phyloP scores from a whole-genome alignment of 495 filamentous ascomycete species.

The Entonaema liquescens region DNA sequence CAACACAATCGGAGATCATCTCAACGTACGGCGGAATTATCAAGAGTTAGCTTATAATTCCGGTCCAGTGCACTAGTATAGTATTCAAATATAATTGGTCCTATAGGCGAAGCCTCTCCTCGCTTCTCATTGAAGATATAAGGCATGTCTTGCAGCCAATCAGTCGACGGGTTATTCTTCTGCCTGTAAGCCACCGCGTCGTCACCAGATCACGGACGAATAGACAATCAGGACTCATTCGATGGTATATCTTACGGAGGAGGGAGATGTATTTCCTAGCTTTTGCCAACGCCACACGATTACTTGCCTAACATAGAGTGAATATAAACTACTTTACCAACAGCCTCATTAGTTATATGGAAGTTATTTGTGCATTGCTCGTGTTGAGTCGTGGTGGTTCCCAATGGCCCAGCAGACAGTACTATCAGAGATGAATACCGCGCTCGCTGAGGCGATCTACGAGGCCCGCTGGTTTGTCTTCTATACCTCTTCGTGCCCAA shows the following conservation, averaged over 20 bases:
- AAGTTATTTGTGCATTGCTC: not conserved
- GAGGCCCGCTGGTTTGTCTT: conserved; percentile 40
- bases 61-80: not conserved
- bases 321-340: not conserved
- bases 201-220: conserved; percentile 7
- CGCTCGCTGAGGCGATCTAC: conserved; percentile 13
- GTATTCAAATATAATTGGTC: not conserved
- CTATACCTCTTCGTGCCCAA: not conserved
- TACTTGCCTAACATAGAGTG: not conserved
- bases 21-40: too few relatives aligned
- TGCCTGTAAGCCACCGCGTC: conserved; percentile 28
- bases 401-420: conserved; percentile 33
- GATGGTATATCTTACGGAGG: not conserved
- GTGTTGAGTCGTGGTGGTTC: not conserved
- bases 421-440: conserved; percentile 28
- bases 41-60: too few relatives aligned
- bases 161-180: conserved; percentile 26
- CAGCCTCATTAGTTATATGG: not conserved
- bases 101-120: not conserved
- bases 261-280: not conserved
- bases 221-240: not conserved
- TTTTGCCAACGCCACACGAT: not conserved
- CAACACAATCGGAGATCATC: too few relatives aligned
- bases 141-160: conserved; percentile 12
- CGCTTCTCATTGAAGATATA: not conserved